Conservation (phyloP, 2,329 filamentous ascomycete species). For the Penicillium sp. region DNA sequence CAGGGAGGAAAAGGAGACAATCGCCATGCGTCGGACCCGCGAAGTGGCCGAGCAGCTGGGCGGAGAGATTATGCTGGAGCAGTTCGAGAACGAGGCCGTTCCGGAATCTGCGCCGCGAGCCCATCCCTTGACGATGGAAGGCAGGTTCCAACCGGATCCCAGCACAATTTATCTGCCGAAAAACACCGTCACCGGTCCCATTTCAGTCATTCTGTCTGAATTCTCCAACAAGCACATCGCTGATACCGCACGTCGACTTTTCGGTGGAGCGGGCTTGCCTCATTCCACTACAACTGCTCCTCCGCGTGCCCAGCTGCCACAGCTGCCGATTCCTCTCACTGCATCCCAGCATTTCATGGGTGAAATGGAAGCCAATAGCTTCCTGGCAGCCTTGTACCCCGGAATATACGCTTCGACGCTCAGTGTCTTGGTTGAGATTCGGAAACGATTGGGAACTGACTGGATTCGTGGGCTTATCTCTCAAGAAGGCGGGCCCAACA, state of each 20-base stretch:
- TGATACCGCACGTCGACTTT: constrained; percentile 65
- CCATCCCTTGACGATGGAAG: constrained; percentile 69
- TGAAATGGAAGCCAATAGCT: constrained; percentile 59
- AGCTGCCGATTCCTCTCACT: constrained; percentile 55
- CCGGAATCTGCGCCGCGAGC: constrained; percentile 51
- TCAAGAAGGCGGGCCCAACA: constrained; percentile 53
- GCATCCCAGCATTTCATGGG: constrained; percentile 55
- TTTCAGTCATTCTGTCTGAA: constrained; percentile 62
- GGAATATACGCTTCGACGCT: constrained; percentile 57
- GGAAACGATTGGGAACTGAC: constrained; percentile 54
- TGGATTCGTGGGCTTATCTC: constrained; percentile 56
- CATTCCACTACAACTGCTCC: constrained; percentile 68
- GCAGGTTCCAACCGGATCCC: constrained; percentile 69
- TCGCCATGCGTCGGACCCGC: constrained; percentile 32
- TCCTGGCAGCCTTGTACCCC: constrained; percentile 56
- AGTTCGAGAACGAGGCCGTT: constrained; percentile 40
- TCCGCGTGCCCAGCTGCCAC: constrained; percentile 46
- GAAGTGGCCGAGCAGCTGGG: constrained; percentile 40
- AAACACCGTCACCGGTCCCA: constrained; percentile 63
- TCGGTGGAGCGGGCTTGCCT: constrained; percentile 73
- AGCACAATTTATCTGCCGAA: constrained; percentile 71
- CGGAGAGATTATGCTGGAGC: constrained; percentile 42
- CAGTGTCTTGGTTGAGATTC: constrained; percentile 56
- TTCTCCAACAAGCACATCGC: constrained; percentile 70
- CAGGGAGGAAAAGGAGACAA: constrained; percentile 26